A percentile compares a stretch with the other conserved stretches of the same genome.
These are phyloP conservation scores for Eimeria mitis DNA, from an alignment of 169 alveolate species.

Conservation along the genomic window DNA sequence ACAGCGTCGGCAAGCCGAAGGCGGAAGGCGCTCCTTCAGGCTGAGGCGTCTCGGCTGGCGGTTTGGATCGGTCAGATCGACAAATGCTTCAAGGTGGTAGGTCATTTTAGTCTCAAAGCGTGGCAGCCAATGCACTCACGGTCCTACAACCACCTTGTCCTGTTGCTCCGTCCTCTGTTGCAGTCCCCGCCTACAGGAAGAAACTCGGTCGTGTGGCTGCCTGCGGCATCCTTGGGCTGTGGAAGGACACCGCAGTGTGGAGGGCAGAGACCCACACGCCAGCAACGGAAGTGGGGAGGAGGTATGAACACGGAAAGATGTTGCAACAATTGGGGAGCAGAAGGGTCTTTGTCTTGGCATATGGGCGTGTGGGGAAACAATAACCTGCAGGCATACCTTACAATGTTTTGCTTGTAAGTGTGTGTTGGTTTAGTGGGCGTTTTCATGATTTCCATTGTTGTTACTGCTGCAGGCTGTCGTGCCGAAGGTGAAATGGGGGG, in stretches of 20 bases:
- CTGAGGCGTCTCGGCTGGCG: conserved; percentile 25
- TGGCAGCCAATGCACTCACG: background rate
- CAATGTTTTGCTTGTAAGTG: background rate
- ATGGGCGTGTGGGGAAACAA: background rate
- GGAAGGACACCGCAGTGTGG: conserved; percentile 1
- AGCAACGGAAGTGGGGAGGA: conserved; percentile 27
- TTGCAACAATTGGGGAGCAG: background rate
- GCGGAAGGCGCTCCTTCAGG: background rate
- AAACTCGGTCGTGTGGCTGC: conserved; percentile 22
- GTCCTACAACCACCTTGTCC: background rate
- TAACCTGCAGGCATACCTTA: background rate
- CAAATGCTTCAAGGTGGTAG: conserved; percentile 1
- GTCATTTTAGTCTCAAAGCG: background rate
- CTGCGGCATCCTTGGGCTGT: conserved; percentile 12
- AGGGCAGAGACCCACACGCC: conserved; percentile 24
- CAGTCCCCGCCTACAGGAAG: conserved; percentile 33
- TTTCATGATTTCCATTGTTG: background rate
- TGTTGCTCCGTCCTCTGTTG: background rate
- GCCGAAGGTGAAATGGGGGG: conserved; percentile 36
- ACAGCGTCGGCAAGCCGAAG: background rate
- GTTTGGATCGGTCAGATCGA: background rate
- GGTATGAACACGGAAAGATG: background rate
- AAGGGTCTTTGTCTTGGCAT: background rate
- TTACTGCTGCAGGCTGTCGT: conserved; percentile 11
- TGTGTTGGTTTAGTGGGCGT: background rate